These are phyloP conservation scores for Fonsecaea pugnacius DNA, from an alignment of 2,329 filamentous ascomycete species.

Conservation along the genomic window DNA sequence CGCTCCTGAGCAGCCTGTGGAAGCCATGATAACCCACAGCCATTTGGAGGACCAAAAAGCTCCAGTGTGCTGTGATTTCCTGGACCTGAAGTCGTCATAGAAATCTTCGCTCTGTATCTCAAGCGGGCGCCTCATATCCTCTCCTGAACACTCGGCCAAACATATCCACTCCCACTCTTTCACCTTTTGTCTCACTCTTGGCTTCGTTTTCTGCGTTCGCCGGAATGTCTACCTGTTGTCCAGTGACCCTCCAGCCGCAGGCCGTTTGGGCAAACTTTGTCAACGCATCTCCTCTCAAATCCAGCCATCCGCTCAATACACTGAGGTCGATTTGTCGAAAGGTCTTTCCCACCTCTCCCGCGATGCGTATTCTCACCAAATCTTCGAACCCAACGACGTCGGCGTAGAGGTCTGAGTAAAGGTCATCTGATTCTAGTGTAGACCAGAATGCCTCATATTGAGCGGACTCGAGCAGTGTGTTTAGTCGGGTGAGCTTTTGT, in stretches of 20 bases:
- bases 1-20: neutral
- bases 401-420: constrained; percentile 92
- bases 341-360: constrained; percentile 79
- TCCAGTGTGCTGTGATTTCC: neutral
- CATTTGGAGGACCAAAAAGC: neutral
- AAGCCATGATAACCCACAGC: neutral
- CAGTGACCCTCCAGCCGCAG: constrained; percentile 82
- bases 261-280: constrained; percentile 82
- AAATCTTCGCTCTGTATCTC: constrained; percentile 24
- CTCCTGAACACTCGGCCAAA: constrained; percentile 72
- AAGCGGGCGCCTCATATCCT: constrained; percentile 81
- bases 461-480: constrained; percentile 83
- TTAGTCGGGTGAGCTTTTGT: constrained; percentile 80
- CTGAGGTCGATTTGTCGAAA: constrained; percentile 73
- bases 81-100: neutral
- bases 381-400: constrained; percentile 97
- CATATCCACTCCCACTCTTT: constrained; percentile 72
- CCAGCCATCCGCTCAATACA: constrained; percentile 76
- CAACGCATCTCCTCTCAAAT: constrained; percentile 67
- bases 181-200: constrained; percentile 90
- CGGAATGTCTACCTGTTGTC: constrained; percentile 71
- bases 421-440: constrained; percentile 87
- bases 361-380: constrained; percentile 85
- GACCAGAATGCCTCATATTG: constrained; percentile 94
- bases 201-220: constrained; percentile 97